Conservation (phyloP, 495 filamentous ascomycete species). For the Hypoxylon perforatum region DNA sequence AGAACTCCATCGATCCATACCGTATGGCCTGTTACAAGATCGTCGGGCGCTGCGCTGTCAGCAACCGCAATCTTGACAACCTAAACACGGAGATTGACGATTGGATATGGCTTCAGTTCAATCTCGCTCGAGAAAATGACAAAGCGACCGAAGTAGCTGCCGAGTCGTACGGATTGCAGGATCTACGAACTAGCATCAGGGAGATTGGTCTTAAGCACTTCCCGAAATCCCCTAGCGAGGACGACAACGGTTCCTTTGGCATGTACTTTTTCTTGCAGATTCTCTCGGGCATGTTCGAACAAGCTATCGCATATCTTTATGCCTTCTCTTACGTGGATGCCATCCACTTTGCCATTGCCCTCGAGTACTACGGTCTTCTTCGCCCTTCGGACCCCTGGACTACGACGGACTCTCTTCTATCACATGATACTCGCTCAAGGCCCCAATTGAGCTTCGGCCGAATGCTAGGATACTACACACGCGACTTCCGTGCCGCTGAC, state of each 20-base stretch:
- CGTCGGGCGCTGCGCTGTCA: conserved; percentile 91
- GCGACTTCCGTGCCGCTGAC: conserved; percentile 90
- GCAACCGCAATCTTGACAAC: conserved; percentile 79
- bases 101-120: conserved; percentile 97
- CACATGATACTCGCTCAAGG: conserved; percentile 73
- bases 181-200: conserved; percentile 83
- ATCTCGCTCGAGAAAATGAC: conserved; percentile 87
- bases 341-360: conserved; percentile 91
- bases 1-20: conserved; percentile 91
- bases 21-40: conserved; percentile 98
- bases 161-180: conserved; percentile 87
- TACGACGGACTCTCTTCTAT: conserved; percentile 77
- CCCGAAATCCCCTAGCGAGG: conserved; percentile 70
- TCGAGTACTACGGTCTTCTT: conserved; percentile 91
- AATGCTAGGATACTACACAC: conserved; percentile 94
- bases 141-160: conserved; percentile 83
- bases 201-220: conserved; percentile 94
- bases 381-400: conserved; percentile 79
- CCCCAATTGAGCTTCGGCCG: conserved; percentile 94
- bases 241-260: conserved; percentile 80
- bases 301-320: conserved; percentile 90
- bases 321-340: conserved; percentile 89
- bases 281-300: conserved; percentile 93
- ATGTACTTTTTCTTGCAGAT: conserved; percentile 93
- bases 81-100: conserved; percentile 87